Evolutionary conservation across 2,329 filamentous ascomycete genomes (phyloP).

Genomic region (Scleromitrula shiraiana): DNA sequence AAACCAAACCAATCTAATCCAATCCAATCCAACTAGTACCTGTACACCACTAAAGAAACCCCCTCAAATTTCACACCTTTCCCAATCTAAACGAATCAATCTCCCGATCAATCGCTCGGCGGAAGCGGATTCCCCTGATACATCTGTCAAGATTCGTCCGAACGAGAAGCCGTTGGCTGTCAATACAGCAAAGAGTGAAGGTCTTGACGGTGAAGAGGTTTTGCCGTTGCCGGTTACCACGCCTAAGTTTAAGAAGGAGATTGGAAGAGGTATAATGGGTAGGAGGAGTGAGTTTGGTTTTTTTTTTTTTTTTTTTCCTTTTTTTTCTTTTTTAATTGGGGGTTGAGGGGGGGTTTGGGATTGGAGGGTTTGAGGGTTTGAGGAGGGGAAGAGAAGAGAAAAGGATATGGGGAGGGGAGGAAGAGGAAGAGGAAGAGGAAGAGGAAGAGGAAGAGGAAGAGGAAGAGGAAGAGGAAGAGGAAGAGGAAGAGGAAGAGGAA

Average conservation of each 20-base stretch:
- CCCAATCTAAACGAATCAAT: no score
- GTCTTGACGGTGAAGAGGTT: slow-evolving; percentile 10
- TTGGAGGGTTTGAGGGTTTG: no score
- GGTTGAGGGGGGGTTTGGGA: background rate
- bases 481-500: no score
- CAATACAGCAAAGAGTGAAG: slow-evolving; percentile 18
- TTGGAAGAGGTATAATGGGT: no score
- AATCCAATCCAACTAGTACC: no score
- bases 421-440: background rate
- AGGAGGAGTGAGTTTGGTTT: background rate
- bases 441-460: background rate
- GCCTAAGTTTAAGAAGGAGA: slow-evolving; percentile 18
- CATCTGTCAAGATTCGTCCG: slow-evolving; percentile 23
- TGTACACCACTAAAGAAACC: background rate
- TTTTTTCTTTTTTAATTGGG: background rate
- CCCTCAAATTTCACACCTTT: background rate
- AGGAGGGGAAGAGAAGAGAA: background rate
- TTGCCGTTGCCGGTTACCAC: slow-evolving; percentile 27
- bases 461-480: no score
- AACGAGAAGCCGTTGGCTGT: slow-evolving; percentile 21
- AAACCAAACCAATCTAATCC: no score
- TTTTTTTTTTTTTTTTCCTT: background rate
- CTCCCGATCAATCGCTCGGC: slow-evolving; percentile 25
- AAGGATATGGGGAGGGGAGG: background rate
- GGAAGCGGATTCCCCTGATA: slow-evolving; percentile 26